Conservation (phyloP, 1,139 yeast species). For the Sugiyamaella neomexicana region DNA sequence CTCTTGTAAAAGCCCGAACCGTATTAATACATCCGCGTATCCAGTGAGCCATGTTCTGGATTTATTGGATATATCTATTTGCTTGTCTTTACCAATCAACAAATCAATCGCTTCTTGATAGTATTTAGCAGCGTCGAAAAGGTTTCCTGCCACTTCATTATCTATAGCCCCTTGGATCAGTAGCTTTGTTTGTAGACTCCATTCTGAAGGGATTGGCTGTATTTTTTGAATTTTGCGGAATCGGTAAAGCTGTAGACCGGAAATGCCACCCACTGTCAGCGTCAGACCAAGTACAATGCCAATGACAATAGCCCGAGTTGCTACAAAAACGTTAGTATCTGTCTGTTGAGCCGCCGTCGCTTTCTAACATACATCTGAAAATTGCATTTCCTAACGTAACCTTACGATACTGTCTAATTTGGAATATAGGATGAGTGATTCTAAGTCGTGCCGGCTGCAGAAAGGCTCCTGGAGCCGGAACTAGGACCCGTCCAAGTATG, state of each 20-base stretch:
- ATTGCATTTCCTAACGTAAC: slow-evolving; percentile 18
- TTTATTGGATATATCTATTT: slow-evolving; percentile 29
- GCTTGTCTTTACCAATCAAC: slow-evolving; percentile 24
- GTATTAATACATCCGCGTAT: slow-evolving; percentile 43
- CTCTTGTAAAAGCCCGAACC: slow-evolving; percentile 40
- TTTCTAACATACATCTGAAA: slow-evolving; percentile 14
- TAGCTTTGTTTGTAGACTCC: slow-evolving; percentile 36
- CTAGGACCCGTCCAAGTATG: not conserved
- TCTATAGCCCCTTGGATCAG: slow-evolving; percentile 37
- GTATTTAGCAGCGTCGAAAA: slow-evolving; percentile 25
- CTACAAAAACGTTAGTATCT: slow-evolving; percentile 9
- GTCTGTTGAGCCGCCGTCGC: not conserved
- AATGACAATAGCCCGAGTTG: slow-evolving; percentile 16
- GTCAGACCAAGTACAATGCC: slow-evolving; percentile 17
- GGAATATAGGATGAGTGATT: not conserved
- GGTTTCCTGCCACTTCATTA: slow-evolving; percentile 34
- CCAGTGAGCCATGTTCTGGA: slow-evolving; percentile 42
- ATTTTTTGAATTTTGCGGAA: slow-evolving; percentile 29
- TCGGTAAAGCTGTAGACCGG: slow-evolving; percentile 12
- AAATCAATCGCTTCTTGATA: slow-evolving; percentile 33
- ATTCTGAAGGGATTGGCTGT: slow-evolving; percentile 37
- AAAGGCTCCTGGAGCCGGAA: not conserved
- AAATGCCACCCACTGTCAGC: slow-evolving; percentile 15
- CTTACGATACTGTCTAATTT: slow-evolving; percentile 13
- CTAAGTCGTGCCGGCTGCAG: too few species aligned